A percentile compares a stretch with the other conserved stretches of the same genome.
Conservation (phyloP, 2,329 filamentous ascomycete species). For the Cryphonectria naterciae region DNA sequence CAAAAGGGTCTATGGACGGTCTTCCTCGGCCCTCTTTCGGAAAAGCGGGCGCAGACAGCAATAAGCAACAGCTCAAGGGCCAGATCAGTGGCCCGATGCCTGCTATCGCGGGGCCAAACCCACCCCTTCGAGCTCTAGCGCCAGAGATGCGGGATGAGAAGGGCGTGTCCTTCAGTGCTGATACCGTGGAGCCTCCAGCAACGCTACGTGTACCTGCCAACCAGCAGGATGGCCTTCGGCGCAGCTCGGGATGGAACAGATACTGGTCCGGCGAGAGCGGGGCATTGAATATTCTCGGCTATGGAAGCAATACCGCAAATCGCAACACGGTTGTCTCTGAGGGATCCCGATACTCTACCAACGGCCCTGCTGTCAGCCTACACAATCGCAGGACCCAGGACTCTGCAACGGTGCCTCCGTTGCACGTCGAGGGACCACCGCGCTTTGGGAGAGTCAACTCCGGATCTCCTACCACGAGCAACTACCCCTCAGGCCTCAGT, state of each 20-base stretch:
- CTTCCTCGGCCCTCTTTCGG: slow-evolving; percentile 13
- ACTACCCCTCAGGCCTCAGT: slow-evolving; percentile 56
- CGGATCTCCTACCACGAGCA: slow-evolving; percentile 70
- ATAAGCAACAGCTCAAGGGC: slow-evolving; percentile 66
- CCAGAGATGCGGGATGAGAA: slow-evolving; percentile 45
- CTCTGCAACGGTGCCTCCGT: slow-evolving; percentile 71
- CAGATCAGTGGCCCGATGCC: slow-evolving; percentile 65
- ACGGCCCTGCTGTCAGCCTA: slow-evolving; percentile 32
- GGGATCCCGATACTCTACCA: slow-evolving; percentile 60
- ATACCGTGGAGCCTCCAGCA: slow-evolving; percentile 42
- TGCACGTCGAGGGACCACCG: slow-evolving; percentile 64
- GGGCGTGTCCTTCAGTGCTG: slow-evolving; percentile 44
- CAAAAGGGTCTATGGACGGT: slow-evolving; percentile 19
- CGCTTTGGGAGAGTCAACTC: slow-evolving; percentile 69
- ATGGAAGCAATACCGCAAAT: slow-evolving; percentile 51
- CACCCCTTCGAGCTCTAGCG: slow-evolving; percentile 23
- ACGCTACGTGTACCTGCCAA: slow-evolving; percentile 39
- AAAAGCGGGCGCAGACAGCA: slow-evolving; percentile 32
- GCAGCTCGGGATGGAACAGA: slow-evolving; percentile 76
- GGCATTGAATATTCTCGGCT: slow-evolving; percentile 65
- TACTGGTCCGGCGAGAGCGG: slow-evolving; percentile 76
- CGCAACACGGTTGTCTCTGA: slow-evolving; percentile 59
- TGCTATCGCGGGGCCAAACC: slow-evolving; percentile 40
- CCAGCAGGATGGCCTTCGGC: slow-evolving; percentile 51
- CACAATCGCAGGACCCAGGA: slow-evolving; percentile 59